These are phyloP conservation scores for Trifolium dubium DNA, from an alignment of 306 rosid species.

Conservation along the genomic window DNA sequence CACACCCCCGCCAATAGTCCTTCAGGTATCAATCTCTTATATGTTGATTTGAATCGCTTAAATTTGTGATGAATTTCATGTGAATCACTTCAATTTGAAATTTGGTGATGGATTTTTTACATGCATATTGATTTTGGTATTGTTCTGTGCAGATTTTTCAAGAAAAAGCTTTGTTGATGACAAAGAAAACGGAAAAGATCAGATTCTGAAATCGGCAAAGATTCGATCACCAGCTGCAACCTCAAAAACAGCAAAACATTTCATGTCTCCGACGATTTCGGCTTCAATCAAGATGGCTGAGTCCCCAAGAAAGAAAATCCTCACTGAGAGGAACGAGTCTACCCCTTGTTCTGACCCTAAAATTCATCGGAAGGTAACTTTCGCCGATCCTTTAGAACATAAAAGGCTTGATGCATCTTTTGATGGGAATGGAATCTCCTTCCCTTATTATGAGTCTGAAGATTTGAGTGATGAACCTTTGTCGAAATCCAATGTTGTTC, in stretches of 20 bases:
- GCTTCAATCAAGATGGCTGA: conserved; percentile 69
- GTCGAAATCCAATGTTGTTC: conserved; percentile 7
- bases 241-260: conserved; percentile 64
- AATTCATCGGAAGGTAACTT: conserved; percentile 55
- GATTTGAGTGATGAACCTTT: conserved; percentile 38
- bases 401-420: conserved; percentile 31
- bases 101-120: too few relatives aligned
- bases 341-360: conserved; percentile 50
- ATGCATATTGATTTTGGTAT: background rate
- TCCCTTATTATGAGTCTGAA: conserved; percentile 43
- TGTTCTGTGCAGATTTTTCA: conserved; percentile 51
- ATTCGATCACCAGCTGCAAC: conserved; percentile 64
- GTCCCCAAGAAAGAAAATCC: conserved; percentile 78
- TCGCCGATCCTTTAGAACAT: conserved; percentile 48
- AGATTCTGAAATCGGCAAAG: conserved; percentile 47
- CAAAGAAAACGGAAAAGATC: conserved; percentile 79
- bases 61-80: too few relatives aligned
- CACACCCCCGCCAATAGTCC: conserved; percentile 74
- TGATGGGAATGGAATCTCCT: background rate
- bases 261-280: conserved; percentile 91
- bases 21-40: too few relatives aligned
- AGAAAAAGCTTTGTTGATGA: conserved; percentile 58
- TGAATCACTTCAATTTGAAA: background rate
- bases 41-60: background rate
- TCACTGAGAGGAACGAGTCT: conserved; percentile 69